Conservation (phyloP, 768 basidiomycete genomes). For the Leccinellum albellum region DNA sequence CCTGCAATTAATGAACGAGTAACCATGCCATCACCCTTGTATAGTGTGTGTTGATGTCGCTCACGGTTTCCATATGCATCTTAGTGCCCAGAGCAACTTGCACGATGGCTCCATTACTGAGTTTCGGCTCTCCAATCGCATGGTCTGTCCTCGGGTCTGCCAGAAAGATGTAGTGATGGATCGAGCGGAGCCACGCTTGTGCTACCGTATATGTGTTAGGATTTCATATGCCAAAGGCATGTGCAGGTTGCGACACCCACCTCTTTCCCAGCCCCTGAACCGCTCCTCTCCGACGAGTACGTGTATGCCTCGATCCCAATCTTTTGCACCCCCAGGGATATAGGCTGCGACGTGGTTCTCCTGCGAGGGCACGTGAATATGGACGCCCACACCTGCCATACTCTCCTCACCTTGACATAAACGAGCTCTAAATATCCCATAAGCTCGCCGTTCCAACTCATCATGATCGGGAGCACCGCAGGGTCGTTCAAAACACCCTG, state of each 20-base stretch:
- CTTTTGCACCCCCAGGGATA: constrained; percentile 25
- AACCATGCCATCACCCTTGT: background rate
- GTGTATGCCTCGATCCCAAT: constrained; percentile 39
- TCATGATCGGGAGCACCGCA: constrained; percentile 38
- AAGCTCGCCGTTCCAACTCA: constrained; percentile 44
- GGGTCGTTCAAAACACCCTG: constrained; percentile 35
- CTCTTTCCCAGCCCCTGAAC: constrained; percentile 40
- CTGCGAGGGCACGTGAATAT: constrained; percentile 1
- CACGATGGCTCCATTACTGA: constrained; percentile 30
- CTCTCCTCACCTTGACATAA: constrained; percentile 40
- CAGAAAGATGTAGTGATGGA: constrained; percentile 43
- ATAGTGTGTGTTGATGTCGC: background rate
- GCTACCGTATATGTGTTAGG: constrained; percentile 9
- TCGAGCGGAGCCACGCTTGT: constrained; percentile 21
- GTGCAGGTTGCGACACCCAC: constrained; percentile 27
- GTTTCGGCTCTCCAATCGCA: constrained; percentile 42
- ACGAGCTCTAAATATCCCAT: constrained; percentile 46
- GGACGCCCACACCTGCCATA: background rate
- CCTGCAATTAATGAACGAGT: constrained; percentile 7
- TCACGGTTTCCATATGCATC: constrained; percentile 23
- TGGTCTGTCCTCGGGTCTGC: constrained; percentile 39
- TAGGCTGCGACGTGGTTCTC: constrained; percentile 23
- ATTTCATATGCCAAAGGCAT: background rate
- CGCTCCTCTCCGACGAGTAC: constrained; percentile 46
- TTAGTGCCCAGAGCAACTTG: constrained; percentile 16